Base-by-base conservation (phyloP, 2,329 filamentous ascomycete genomes). In the Arthrinium phaeospermum region DNA sequence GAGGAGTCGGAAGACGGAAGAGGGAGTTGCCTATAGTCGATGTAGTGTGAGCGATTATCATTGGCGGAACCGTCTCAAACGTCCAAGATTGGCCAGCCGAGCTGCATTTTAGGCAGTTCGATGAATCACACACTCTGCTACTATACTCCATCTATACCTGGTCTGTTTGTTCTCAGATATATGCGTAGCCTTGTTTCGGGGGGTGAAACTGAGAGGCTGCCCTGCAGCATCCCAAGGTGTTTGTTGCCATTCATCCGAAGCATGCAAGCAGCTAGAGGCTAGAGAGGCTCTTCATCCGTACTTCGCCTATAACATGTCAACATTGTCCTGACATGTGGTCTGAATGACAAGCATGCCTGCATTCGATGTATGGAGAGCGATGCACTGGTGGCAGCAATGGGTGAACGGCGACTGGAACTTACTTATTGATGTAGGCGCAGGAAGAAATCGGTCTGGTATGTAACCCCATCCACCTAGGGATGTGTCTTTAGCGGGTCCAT, bases 11-110 rank as follows among this genome's bases (percentile, higher is more conserved):
- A n/a, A 30, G 30, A 37, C 57, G 4, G 27, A 27, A 64, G 41
- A 64, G 57, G 57, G 57, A 64, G 57, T n/a, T 24, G 57, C 57
- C 57, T 64, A 64, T 64, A 64, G 57, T 64, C 57, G 57, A 37
- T 19, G 57, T 41, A 64, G 57, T 19, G 34, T 64, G 57, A 37
- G 34, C 22, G 37, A 4, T 64, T 64, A 41, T 41, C 57, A 64
- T 64, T 64, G 53, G 53, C 53, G 53, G 53, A 61, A 37, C 16
- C 53, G 30, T 37, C 27, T 12, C 53, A 22, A 61, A 61, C 8
- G 53, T 22, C 22, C 53, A 37, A 61, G 53, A 61, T 61, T 61
- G 57, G 57, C 57, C 57, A 64, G n/a, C 37, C 57, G 34, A n/a
- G 34, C 7, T 41, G 57, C 34, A 41, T 12, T 64, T 41, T 37